Base-by-base conservation (phyloP, 495 filamentous ascomycete genomes). In the Daldinia caldariorum region DNA sequence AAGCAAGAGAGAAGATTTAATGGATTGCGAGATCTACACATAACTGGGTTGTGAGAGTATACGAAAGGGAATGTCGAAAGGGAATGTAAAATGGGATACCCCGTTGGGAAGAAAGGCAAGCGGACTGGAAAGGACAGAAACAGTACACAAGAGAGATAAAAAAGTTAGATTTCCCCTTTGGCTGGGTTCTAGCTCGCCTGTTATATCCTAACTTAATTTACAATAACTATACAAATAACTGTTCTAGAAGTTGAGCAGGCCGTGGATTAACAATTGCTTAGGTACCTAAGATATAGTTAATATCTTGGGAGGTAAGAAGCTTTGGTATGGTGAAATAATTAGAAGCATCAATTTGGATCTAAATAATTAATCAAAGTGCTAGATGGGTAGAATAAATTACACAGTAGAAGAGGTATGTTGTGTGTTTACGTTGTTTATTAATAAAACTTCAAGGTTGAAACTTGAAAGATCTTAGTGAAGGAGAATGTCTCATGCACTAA, bases 41-140 rank as follows among this genome's bases (percentile, higher is more conserved):
- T 26, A 26, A 35, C 6, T 66, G 39, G 45, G 47, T 26, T 61
- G 47, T 26, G 31, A 61, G 60, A 61, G 51, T 63, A 71, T 71
- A 71, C 59, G 69, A 71, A 63, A 35, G 63, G 53, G 26, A 26
- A n/a, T n/a, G n/a, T n/a, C n/a, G n/a, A n/a, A n/a, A n/a, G n/a
- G n/a, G n/a, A 26, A 41, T 45, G 16, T 32, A 26, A 37, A 45
- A 35, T 37, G 58, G 69, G 49, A 71, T 62, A 66, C 53, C 63
- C 60, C 59, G 45, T 58, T 62, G 29, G 41, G 20, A 55, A 55
- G 31, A 26, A 55, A 56, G 37, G 60, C 29, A 31, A 67, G 26
- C 56, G 59, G 51, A 29, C 51, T 9, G 61, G 50, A 65, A 20
- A 57, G 60, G 39, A 49, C n/a, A n/a, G 38, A 43, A 61, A 66